A percentile compares a stretch with the other conserved stretches of the same genome.
Evolutionary conservation across 2,329 filamentous ascomycete genomes (phyloP).

Genomic region (Orbilia quercus): DNA sequence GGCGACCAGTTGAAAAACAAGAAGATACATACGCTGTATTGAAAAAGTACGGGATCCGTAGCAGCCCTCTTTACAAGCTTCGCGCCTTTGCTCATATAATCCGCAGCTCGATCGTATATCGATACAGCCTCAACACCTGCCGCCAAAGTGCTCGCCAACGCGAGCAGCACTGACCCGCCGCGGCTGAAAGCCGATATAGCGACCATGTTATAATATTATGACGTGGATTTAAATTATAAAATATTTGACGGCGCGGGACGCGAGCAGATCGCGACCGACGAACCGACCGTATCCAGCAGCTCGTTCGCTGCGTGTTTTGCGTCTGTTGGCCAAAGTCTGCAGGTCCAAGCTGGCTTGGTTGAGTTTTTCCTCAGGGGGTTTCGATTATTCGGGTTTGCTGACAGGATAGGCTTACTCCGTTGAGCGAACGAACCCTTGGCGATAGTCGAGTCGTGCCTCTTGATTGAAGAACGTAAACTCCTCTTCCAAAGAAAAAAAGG

Average conservation of each 20-base stretch:
- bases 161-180: constrained; percentile 14
- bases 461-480: background rate
- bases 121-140: constrained; percentile 17
- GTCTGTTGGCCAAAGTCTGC: background rate
- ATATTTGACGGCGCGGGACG: background rate
- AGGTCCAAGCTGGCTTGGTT: constrained; percentile 7
- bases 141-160: constrained; percentile 19
- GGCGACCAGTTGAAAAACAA: background rate
- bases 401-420: constrained; percentile 9
- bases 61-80: constrained; percentile 40
- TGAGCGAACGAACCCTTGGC: background rate
- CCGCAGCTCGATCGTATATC: constrained; percentile 31
- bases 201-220: constrained; percentile 26
- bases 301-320: constrained; percentile 10
- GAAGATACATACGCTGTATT: constrained; percentile 39
- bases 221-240: background rate
- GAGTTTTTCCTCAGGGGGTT: constrained; percentile 26
- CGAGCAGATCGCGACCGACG: constrained; percentile 1
- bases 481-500: constrained; percentile 2
- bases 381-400: constrained; percentile 18
- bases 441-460: background rate
- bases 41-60: constrained; percentile 39
- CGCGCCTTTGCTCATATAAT: constrained; percentile 22
- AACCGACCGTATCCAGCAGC: constrained; percentile 30
- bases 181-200: constrained; percentile 20